Evolutionary conservation across 2,329 filamentous ascomycete species (phyloP).

Genomic region (Monilinia polystroma): DNA sequence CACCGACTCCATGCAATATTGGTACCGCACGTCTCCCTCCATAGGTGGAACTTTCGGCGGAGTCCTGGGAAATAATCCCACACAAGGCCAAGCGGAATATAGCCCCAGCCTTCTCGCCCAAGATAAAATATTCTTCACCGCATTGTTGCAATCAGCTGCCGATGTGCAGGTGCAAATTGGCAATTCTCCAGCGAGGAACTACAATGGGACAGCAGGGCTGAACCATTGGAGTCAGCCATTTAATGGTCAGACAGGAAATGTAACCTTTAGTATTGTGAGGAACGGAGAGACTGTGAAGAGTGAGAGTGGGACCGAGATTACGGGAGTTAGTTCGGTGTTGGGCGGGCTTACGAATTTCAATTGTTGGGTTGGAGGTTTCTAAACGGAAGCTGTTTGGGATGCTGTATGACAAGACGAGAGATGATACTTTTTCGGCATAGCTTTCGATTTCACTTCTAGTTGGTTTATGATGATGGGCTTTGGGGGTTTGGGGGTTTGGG

Average conservation of each 20-base stretch:
- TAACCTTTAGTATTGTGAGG: slow-evolving; percentile 37
- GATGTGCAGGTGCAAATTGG: slow-evolving; percentile 41
- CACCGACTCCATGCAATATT: slow-evolving; percentile 43
- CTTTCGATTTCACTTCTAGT: neutral
- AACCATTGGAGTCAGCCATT: slow-evolving; percentile 39
- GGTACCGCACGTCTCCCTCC: slow-evolving; percentile 45
- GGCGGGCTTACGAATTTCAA: slow-evolving; percentile 36
- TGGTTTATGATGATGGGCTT: neutral
- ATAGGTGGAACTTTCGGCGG: slow-evolving; percentile 40
- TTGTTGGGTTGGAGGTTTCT: slow-evolving; percentile 36
- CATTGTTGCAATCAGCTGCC: slow-evolving; percentile 36
- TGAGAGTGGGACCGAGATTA: slow-evolving; percentile 35
- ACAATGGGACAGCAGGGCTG: slow-evolving; percentile 28
- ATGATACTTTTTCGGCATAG: neutral
- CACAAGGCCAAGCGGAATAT: slow-evolving; percentile 28
- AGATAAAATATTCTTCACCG: slow-evolving; percentile 37
- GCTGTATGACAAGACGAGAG: neutral
- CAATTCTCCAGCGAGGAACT: slow-evolving; percentile 25
- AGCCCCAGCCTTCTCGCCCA: slow-evolving; percentile 40
- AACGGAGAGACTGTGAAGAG: slow-evolving; percentile 30
- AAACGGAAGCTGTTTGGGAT: neutral
- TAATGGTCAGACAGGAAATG: slow-evolving; percentile 38
- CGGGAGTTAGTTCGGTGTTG: slow-evolving; percentile 25
- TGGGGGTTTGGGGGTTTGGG: no score
- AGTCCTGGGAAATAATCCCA: slow-evolving; percentile 39